A percentile compares a stretch with the other conserved stretches of the same genome.
Evolutionary conservation across 2,329 filamentous ascomycete genomes (phyloP).

Genomic region (Colletotrichum theobromicola): DNA sequence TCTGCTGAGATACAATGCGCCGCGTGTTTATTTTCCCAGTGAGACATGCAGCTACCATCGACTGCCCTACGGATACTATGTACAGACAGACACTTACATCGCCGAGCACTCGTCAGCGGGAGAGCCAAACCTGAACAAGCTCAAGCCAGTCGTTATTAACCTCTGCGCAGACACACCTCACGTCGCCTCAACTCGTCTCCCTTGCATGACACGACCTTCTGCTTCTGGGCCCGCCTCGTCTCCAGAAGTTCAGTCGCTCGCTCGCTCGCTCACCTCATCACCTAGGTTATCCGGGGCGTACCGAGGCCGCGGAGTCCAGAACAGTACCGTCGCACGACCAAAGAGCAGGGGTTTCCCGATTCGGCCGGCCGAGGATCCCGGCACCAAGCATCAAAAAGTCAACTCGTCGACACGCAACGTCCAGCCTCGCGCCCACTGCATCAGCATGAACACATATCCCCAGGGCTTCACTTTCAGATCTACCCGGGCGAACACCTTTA

Average conservation of each 20-base stretch:
- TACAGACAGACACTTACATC: background rate
- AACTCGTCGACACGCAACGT: background rate
- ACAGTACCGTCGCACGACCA: background rate
- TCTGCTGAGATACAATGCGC: background rate
- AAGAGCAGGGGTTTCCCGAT: background rate
- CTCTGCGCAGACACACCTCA: background rate
- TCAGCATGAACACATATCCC: background rate
- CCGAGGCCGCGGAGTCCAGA: background rate
- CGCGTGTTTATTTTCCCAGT: background rate
- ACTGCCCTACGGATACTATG: background rate
- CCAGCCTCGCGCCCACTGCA: background rate
- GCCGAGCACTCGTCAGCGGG: background rate
- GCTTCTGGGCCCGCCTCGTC: background rate
- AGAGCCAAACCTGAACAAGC: slow-evolving; percentile 5
- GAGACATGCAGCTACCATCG: background rate
- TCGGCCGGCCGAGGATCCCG: slow-evolving; percentile 18
- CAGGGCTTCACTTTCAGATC: background rate
- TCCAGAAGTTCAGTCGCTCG: background rate
- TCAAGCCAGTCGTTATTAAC: background rate
- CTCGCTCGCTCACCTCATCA: background rate
- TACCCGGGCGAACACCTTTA: background rate
- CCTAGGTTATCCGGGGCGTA: background rate
- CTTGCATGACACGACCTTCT: background rate
- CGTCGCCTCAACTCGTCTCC: background rate
- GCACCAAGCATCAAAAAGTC: background rate